Conservation (phyloP, 495 filamentous ascomycete species). For the Trichoderma parareesei region DNA sequence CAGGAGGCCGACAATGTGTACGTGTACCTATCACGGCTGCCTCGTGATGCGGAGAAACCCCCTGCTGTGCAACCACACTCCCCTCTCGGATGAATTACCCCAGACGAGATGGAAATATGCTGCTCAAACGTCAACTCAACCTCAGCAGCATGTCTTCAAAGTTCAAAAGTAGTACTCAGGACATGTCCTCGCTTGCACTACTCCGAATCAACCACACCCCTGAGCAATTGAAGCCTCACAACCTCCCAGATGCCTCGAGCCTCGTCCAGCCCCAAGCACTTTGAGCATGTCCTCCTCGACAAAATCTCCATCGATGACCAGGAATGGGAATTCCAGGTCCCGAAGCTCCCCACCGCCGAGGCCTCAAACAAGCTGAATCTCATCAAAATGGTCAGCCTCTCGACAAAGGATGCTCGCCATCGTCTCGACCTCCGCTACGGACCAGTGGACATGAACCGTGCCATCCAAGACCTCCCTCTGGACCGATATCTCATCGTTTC, state of each 20-base stretch:
- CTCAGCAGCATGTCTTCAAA: no score
- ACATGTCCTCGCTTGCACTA: no score
- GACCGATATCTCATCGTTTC: conserved; percentile 32
- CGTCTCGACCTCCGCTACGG: conserved; percentile 25
- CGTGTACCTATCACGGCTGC: not conserved
- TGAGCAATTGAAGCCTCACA: not conserved
- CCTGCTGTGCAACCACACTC: not conserved
- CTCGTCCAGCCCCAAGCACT: conserved; percentile 16
- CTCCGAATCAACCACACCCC: no score
- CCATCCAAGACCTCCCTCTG: conserved; percentile 21
- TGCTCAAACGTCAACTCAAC: not conserved
- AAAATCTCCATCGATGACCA: conserved; percentile 22
- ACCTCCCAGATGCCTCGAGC: conserved; percentile 1
- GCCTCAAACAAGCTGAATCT: conserved; percentile 19
- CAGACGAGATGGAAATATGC: not conserved
- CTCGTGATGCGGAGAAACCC: not conserved
- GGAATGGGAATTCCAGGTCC: conserved; percentile 25
- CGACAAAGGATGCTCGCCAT: conserved; percentile 23
- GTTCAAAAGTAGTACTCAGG: no score
- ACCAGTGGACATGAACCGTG: conserved; percentile 26
- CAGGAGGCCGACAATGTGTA: not conserved
- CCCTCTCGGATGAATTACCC: not conserved
- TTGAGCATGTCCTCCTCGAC: conserved; percentile 20
- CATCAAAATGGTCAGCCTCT: conserved; percentile 27
- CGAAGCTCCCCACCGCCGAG: conserved; percentile 21